Evolutionary conservation across 305 asterid species (phyloP), one percentile per base, ranked within the genome.

Genomic region (Ruellia speciosa): DNA sequence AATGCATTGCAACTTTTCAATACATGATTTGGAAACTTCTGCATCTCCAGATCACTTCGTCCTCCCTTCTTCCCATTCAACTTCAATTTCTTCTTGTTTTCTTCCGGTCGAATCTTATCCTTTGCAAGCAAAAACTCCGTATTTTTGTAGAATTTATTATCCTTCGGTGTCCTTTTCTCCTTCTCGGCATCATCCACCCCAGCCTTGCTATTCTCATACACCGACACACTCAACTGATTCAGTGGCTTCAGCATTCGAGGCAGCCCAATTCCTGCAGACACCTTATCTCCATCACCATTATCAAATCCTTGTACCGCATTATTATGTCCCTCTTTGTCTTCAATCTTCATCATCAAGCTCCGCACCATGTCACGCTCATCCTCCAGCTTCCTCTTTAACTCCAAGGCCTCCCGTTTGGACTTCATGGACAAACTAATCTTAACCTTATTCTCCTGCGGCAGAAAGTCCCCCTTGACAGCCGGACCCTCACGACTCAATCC

Each of bases 151-250:
- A 85, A 61, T 59, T 81, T 75, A 67, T 86, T 86, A 19, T 76
- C 95, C 76, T 86, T 83, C 0, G 87, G 92, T 0, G 87, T 81
- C 70, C 92, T 77, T 72, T 81, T 86, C 78, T 83, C 92, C 50
- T 86, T 86, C 78, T 77, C 89, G 58, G 31, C 13, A 40, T 52
- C 63, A 39, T 79, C 31, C 31, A 4, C 31, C 31, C 31, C 81
- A 11, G 50, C 70, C 58, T 73, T 74, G 74, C 69, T 76, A 61
- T 72, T 72, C 75, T 80, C 95, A 47, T 66, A 19, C 18, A 79
- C 82, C 13, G 77, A 77, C 55, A 77, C 77, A 19, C 79, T 76
- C 64, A 70, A 65, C 10, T 87, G 87, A 24, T 24, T 24, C 31
- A 24, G 4, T 24, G 31, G 31, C 69, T 78, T 77, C 28, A 74